A percentile compares a stretch with the other conserved stretches of the same genome.
Evolutionary conservation across 2,329 filamentous ascomycete species (phyloP).

Genomic region (Penicillium hesseltinei): DNA sequence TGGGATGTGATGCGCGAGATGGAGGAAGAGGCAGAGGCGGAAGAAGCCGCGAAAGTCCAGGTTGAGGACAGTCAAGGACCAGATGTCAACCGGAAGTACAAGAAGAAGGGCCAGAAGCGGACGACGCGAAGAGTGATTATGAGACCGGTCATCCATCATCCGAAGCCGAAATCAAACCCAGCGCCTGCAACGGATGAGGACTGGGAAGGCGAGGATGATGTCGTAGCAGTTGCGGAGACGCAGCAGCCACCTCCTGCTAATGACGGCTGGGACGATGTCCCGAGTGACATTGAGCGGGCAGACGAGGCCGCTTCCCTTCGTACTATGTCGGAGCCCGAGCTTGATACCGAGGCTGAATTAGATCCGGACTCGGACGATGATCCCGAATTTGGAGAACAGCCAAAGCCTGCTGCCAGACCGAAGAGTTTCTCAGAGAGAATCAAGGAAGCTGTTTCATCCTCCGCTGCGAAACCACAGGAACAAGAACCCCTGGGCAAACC

Average conservation of each 20-base stretch:
- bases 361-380: slow-evolving; percentile 28
- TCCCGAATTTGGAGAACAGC: slow-evolving; percentile 28
- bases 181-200: slow-evolving; percentile 18
- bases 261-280: slow-evolving; percentile 12
- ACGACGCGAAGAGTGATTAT: slow-evolving; percentile 47
- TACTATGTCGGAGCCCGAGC: slow-evolving; percentile 31
- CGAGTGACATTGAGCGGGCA: slow-evolving; percentile 7
- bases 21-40: slow-evolving; percentile 37
- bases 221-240: slow-evolving; percentile 31
- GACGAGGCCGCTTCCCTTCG: slow-evolving; percentile 26
- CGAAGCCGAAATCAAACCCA: slow-evolving; percentile 24
- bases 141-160: slow-evolving; percentile 40
- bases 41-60: slow-evolving; percentile 30
- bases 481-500: background rate
- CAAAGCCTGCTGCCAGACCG: slow-evolving; percentile 19
- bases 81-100: slow-evolving; percentile 31
- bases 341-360: slow-evolving; percentile 21
- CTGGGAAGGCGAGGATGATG: slow-evolving; percentile 29
- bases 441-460: slow-evolving; percentile 35
- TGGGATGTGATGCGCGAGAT: slow-evolving; percentile 46
- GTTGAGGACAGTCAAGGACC: slow-evolving; percentile 39
- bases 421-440: slow-evolving; percentile 40
- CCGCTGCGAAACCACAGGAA: slow-evolving; percentile 18
- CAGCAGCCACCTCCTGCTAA: slow-evolving; percentile 18
- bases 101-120: slow-evolving; percentile 52